Evolutionary conservation across 495 filamentous ascomycete species (phyloP), one percentile per base, ranked within the genome.

Genomic region (Aspergillus saccharolyticus): DNA sequence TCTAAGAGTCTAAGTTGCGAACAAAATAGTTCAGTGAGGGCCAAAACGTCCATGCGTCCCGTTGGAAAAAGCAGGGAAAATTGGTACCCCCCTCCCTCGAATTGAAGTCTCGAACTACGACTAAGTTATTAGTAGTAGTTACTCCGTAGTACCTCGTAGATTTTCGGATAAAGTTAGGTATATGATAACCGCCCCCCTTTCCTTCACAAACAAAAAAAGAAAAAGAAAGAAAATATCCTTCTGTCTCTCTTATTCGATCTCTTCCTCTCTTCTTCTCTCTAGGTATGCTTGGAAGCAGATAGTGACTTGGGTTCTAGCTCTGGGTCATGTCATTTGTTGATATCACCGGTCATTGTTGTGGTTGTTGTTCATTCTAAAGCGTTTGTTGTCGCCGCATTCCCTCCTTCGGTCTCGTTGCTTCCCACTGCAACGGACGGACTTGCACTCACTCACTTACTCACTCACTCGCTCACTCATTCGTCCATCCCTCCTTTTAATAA

Each of bases 31-130:
- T 30, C 7, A 39, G 33, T 10, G 33, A 39, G 12, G 33, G 33
- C 12, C 18, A 20, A 50, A 50, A 50, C 47, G 47, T 50, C 47
- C 47, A 50, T 50, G 47, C 47, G 47, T 50, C 47, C 47, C 47
- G 47, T 50, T 50, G 17, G 47, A 5, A 39, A n/a, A 39, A 39
- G 33, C 33, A 39, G 33, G 33, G 33, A 39, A 39, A 39, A 39
- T 39, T 5, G 2, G 4, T 2, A 8, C 4, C 33, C 33, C 10
- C 33, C 33, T 12, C 33, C 33, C 10, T 39, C 33, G 25, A 28
- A 28, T 39, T 15, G 6, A 15, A 39, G 33, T 39, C 33, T 15
- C 12, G 33, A 39, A 39, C 33, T 39, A 39, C 7, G 7, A 39
- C 7, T 39, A 39, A 39, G 33, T 5, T 9, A 12, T 39, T 12